Base-by-base conservation (phyloP, 2,329 filamentous ascomycete species). In the Incumbomyces lentus region DNA sequence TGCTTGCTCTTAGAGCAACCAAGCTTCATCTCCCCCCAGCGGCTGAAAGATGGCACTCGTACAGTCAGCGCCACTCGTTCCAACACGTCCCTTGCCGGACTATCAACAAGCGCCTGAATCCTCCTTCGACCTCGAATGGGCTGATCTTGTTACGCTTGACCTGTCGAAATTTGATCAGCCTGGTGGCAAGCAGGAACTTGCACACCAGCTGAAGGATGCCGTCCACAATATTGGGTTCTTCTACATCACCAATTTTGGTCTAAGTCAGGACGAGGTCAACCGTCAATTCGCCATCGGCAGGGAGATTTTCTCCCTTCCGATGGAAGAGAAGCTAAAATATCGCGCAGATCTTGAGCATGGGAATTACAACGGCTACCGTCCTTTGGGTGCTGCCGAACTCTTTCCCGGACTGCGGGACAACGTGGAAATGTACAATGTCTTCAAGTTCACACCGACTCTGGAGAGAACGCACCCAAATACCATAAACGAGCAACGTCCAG, bases 391-490 rank as follows among this genome's bases (percentile, higher is more conserved):
- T 16, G 47, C 69, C 31, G 65, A 61, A 16, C 47, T 59, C 14
- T 49, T 51, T 13, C 58, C 59, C 1, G 60, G 61, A 11, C 48
- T 60, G 17, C 54, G 51, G 18, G 76, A 80, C 55, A 78, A 78
- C 48, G 64, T 75, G 31, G 72, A 80, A 55, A 70, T 79, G n/a
- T 80, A 75, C 65, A 79, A 79, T 55, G 70, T 79, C 12, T 70
- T 73, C 49, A 81, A 81, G 54, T 79, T 76, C 57, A 68, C 65
- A 11, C 60, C 62, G 2, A 58, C 65, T 39, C 66, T 70, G 50
- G 59, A 67, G 32, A 66, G 70, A 3, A 48, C 58, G 2, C 72
- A 75, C 1, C 73, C 73, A 0, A 59, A 67, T 0, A 55, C 78
- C 0, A 59, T 81, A 6, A 58, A 67, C 31, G 64, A 70, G 1